Percentiles rank a stretch among this genome's conserved stretches.
Conservation (phyloP, 306 rosid genomes). For the Parietaria judaica region DNA sequence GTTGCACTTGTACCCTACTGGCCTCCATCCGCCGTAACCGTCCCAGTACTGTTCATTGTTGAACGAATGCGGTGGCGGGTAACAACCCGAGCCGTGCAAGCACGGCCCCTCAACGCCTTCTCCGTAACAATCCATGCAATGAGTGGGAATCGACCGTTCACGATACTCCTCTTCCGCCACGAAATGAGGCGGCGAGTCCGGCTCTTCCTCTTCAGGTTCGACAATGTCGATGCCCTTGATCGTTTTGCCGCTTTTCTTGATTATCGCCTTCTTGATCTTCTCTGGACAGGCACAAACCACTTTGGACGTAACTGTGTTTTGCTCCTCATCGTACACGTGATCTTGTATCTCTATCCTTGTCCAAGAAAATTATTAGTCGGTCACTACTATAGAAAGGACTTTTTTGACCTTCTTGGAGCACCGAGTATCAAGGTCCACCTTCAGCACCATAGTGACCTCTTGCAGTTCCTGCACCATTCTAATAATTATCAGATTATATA, state of each 20-base stretch:
- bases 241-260: conserved; percentile 44
- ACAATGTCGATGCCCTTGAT: conserved; percentile 61
- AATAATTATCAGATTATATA: neutral
- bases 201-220: conserved; percentile 3
- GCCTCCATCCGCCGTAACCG: conserved; percentile 21
- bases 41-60: conserved; percentile 26
- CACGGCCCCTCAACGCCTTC: conserved; percentile 20
- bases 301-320: conserved; percentile 41
- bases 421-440: conserved; percentile 56
- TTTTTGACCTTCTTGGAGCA: conserved; percentile 78
- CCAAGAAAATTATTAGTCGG: conserved; percentile 17
- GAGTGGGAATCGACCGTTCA: neutral
- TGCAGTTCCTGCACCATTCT: conserved; percentile 30
- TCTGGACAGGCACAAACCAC: conserved; percentile 78
- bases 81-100: neutral
- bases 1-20: conserved; percentile 26
- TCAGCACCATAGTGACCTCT: conserved; percentile 49
- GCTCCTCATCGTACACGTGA: conserved; percentile 50
- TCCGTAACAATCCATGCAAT: neutral
- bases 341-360: conserved; percentile 74
- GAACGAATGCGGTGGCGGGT: conserved; percentile 9
- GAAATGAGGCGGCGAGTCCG: too few species aligned
- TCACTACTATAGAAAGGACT: conserved; percentile 24
- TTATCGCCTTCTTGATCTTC: conserved; percentile 51
- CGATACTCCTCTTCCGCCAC: neutral